phyloP scores from a whole-genome alignment of 2,329 filamentous ascomycete genomes.

The Fusarium buxicola region DNA sequence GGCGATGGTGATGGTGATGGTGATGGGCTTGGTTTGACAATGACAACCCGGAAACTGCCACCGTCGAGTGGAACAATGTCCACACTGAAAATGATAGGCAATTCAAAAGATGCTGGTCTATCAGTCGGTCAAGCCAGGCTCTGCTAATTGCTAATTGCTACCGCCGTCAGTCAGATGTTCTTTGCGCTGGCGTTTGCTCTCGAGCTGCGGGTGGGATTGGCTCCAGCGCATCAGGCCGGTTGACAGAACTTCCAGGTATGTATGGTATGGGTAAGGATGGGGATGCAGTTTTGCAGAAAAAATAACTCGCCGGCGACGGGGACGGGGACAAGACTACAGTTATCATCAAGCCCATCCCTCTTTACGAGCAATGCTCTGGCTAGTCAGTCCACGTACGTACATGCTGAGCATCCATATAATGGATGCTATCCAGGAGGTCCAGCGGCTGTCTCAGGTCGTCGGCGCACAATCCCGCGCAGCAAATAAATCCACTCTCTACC shows the following conservation, averaged over 20 bases:
- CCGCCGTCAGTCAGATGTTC: slow-evolving; percentile 36
- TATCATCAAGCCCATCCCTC: slow-evolving; percentile 30
- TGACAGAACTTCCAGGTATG: not conserved
- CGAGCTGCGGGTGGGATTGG: slow-evolving; percentile 13
- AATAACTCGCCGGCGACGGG: slow-evolving; percentile 15
- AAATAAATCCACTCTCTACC: slow-evolving; percentile 26
- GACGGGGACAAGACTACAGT: slow-evolving; percentile 20
- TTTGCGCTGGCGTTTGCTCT: slow-evolving; percentile 6
- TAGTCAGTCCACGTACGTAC: slow-evolving; percentile 41
- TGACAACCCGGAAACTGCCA: slow-evolving; percentile 3
- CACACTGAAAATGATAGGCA: slow-evolving; percentile 13
- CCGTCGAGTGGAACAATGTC: slow-evolving; percentile 25
- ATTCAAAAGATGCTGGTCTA: slow-evolving; percentile 7
- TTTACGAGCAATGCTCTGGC: slow-evolving; percentile 28
- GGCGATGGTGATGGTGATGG: slow-evolving; percentile 5
- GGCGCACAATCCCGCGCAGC: slow-evolving; percentile 39
- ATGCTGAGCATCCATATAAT: slow-evolving; percentile 34
- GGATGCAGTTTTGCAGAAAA: slow-evolving; percentile 9
- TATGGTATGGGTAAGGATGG: not conserved
- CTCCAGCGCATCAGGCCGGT: slow-evolving; percentile 11
- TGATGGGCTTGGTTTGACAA: slow-evolving; percentile 12
- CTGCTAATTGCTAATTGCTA: slow-evolving; percentile 26
- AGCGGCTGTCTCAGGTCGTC: slow-evolving; percentile 43
- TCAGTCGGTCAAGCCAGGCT: slow-evolving; percentile 20
- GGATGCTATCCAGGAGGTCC: slow-evolving; percentile 33